Base-by-base conservation (phyloP, 768 basidiomycete genomes). In the Clathrus columnatus region DNA sequence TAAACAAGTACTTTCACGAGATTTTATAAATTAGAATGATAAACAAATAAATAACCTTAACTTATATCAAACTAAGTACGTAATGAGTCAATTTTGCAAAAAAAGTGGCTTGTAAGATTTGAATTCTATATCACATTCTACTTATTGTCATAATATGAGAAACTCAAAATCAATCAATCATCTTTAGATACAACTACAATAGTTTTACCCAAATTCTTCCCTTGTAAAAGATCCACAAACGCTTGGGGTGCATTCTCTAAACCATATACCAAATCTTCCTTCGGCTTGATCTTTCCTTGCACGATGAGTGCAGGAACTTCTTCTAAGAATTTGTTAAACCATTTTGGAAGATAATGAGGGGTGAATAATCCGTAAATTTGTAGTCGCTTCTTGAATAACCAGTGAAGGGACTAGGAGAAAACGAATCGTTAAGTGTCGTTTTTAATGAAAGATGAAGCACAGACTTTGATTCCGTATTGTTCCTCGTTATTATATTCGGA, bases 201-300 rank as follows among this genome's bases (percentile, higher is more conserved):
- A n/a, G n/a, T n/a, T n/a, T n/a, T n/a, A 7, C 14, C 14, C 30
- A 32, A 14, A 32, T 32, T 6, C 30, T 32, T 32, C 30, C 30
- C 30, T 14, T 32, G 6, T 14, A 32, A 32, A 6, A 32, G 14
- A 32, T 32, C 30, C 30, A 32, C 14, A 23, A 79, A 64, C 0
- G 69, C 73, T 32, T 73, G 67, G 1, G 68, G 70, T 4, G 61
- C 68, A n/a, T 62, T 63, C 36, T 77, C 76, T 30, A 82, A 65
- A 4, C 79, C 80, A 5, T 65, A 62, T 7, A 63, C 70, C 1
- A 78, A 54, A 43, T 80, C 72, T 57, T 82, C 81, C 7, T 58
- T 65, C 46, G 73, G 70, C 63, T 75, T 77, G 45, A 81, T 54
- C 61, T 78, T 71, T 1, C 80, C 78, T 2, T 62, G 68, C 2